Conservation (phyloP, 1,284 basidiomycete species). For the Kalmanozyma brasiliensis region DNA sequence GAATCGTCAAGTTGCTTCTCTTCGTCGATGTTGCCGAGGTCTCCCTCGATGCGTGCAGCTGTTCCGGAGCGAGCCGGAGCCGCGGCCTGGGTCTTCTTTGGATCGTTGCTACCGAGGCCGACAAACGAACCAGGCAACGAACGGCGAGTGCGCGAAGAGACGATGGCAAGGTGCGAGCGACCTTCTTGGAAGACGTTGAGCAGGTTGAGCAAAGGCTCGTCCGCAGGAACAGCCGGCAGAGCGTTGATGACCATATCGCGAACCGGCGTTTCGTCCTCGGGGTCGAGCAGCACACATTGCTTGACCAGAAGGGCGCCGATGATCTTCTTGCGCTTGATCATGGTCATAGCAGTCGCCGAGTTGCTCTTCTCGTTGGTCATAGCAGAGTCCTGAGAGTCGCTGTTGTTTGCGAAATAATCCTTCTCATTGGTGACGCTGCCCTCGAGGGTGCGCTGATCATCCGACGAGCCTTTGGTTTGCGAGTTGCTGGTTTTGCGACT, state of each 20-base stretch:
- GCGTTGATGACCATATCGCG: conserved; percentile 73
- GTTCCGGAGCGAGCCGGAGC: conserved; percentile 27
- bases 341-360: conserved; percentile 10
- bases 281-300: conserved; percentile 87
- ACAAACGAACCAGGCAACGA: conserved; percentile 60
- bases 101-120: conserved; percentile 48
- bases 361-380: conserved; percentile 68
- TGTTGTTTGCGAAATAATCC: conserved; percentile 48
- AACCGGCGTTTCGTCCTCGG: conserved; percentile 73
- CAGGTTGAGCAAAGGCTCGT: conserved; percentile 85
- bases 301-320: conserved; percentile 84
- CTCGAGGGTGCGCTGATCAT: conserved; percentile 40
- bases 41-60: conserved; percentile 41
- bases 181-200: conserved; percentile 92
- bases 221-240: conserved; percentile 83
- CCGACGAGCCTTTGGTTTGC: conserved; percentile 19
- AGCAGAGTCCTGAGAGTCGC: conserved; percentile 61
- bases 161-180: conserved; percentile 89
- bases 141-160: conserved; percentile 70
- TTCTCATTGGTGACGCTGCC: conserved; percentile 34
- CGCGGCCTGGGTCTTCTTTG: conserved; percentile 34
- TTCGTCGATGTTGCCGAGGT: conserved; percentile 56
- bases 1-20: conserved; percentile 53
- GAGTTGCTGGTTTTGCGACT: conserved; percentile 67
- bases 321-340: conserved; percentile 74